phyloP scores from a whole-genome alignment of 345 rosid genomes.

The Salix viminalis region DNA sequence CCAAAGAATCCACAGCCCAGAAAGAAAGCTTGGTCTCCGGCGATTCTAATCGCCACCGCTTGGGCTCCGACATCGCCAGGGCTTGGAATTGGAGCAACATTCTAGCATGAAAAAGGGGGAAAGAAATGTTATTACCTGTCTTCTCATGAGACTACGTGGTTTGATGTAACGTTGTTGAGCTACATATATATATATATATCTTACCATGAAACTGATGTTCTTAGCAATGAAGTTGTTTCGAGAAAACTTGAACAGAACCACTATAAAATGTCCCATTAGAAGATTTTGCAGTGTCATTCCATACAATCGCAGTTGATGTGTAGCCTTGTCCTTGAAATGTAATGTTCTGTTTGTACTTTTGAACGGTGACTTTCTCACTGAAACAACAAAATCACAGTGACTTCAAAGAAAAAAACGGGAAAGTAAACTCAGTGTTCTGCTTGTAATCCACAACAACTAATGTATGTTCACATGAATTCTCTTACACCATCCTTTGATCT shows the following conservation, averaged over 20 bases:
- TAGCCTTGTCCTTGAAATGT: constrained; percentile 93
- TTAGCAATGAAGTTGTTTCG: constrained; percentile 67
- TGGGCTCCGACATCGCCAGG: constrained; percentile 83
- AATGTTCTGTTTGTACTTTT: constrained; percentile 59
- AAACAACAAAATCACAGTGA: background rate
- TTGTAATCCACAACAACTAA: too few relatives aligned
- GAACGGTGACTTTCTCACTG: constrained; percentile 76
- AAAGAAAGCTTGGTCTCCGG: constrained; percentile 69
- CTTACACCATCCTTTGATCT: too few relatives aligned
- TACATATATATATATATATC: constrained; percentile 1
- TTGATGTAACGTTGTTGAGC: background rate
- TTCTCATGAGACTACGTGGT: background rate
- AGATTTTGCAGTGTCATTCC: constrained; percentile 83
- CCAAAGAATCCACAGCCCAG: constrained; percentile 91
- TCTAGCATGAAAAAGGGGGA: constrained; percentile 25
- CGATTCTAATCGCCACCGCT: constrained; percentile 76
- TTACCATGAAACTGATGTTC: constrained; percentile 91
- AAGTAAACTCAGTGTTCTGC: too few relatives aligned
- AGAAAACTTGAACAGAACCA: constrained; percentile 77
- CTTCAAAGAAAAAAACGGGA: background rate
- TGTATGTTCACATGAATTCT: too few relatives aligned
- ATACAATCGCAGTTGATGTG: constrained; percentile 67
- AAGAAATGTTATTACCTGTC: background rate
- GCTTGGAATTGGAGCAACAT: constrained; percentile 71
- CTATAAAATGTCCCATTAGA: constrained; percentile 71